Base-by-base conservation (phyloP, 2,329 filamentous ascomycete genomes). In the Corinectria fuckeliana region DNA sequence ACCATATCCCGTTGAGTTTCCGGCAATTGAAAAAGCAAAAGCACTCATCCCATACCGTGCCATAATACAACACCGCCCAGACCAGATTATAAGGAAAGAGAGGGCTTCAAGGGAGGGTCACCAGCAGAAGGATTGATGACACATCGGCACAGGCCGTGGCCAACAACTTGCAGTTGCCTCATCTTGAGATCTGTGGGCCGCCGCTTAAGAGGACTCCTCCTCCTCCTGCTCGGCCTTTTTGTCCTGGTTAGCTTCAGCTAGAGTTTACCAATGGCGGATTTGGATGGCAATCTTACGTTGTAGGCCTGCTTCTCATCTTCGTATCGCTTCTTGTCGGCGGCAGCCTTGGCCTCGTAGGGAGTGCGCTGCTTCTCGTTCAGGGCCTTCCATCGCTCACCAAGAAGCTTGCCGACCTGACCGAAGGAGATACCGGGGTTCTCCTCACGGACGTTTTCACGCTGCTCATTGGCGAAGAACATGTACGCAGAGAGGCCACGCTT, bases 401-500 rank as follows among this genome's bases (percentile, higher is more conserved):
- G 92, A 74, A 95, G 86, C 88, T 98, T 98, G 82, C 95, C 95
- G 74, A 99, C 94, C 81, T 98, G 93, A 90, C 92, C 95, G 81
- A 99, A 99, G 71, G 91, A 90, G 82, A 98, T 97, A 72, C 93
- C 94, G 36, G 94, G 94, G 86, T 98, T 98, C 81, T 98, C 94
- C 78, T 97, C 93, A 72, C 95, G 92, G 71, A 99, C 95, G 79
- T 95, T 96, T 77, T 98, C 94, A 72, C 95, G 93, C 83, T 97
- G 92, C 82, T 98, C 95, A 76, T 98, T 98, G 88, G 95, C 95
- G 79, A 98, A 99, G 90, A 98, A 98, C 95, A 99, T 99, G 88
- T 99, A 99, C 66, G 95, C 95, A 53, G 95, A 98, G 50, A 99
- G 92, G 84, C 94, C 95, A 81, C 95, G 93, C 93, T 98, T 99